Evolutionary conservation across 306 rosid genomes (phyloP).

Genomic region (Phaseolus lunatus): DNA sequence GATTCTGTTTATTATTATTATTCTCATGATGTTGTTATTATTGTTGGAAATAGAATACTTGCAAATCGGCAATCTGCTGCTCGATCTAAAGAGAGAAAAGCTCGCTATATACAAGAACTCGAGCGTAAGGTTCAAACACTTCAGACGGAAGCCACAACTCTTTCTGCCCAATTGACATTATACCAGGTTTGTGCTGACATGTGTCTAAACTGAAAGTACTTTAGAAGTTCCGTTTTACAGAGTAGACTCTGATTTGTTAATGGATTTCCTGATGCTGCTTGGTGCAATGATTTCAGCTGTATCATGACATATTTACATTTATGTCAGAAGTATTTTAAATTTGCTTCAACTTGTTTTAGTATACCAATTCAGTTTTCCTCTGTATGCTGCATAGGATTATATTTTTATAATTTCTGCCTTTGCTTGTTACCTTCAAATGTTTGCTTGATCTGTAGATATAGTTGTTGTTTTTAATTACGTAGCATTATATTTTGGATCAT

Average conservation of each 20-base stretch:
- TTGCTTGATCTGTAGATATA: conserved; percentile 1
- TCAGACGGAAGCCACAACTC: conserved; percentile 94
- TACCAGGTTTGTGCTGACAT: conserved; percentile 72
- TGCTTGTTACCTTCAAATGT: neutral
- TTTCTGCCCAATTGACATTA: conserved; percentile 86
- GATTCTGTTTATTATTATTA: neutral
- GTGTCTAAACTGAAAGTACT: neutral
- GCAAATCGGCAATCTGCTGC: conserved; percentile 97
- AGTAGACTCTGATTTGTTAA: conserved; percentile 2
- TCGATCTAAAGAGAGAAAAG: conserved; percentile 94
- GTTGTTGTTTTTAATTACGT: neutral
- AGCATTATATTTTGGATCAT: conserved; percentile 1
- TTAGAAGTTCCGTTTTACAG: conserved; percentile 10
- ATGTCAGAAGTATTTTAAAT: neutral
- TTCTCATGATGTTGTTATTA: conserved; percentile 35
- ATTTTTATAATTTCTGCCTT: neutral
- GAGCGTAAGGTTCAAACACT: conserved; percentile 96
- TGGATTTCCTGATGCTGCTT: conserved; percentile 26
- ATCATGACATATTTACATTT: conserved; percentile 1
- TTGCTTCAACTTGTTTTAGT: neutral
- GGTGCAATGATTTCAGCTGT: conserved; percentile 1
- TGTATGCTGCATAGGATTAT: neutral
- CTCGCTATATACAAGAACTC: conserved; percentile 87
- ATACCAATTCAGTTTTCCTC: conserved; percentile 1
- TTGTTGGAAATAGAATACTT: conserved; percentile 67